Conservation (phyloP, 495 filamentous ascomycete species). For the Penicillium alfredii region DNA sequence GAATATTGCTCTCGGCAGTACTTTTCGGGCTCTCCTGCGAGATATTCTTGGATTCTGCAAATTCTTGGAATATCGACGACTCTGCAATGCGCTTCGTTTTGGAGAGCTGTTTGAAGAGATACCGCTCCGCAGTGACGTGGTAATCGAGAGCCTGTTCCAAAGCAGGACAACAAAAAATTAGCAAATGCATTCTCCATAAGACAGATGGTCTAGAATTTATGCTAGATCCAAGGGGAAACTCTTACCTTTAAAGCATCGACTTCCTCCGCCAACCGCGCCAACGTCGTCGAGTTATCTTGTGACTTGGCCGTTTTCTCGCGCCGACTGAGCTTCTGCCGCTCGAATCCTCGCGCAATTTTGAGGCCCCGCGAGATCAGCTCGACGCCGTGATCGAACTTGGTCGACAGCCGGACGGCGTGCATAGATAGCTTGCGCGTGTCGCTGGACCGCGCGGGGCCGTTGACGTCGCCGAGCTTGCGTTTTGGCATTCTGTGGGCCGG, state of each 20-base stretch:
- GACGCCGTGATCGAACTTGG: slow-evolving; percentile 53
- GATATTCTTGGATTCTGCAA: slow-evolving; percentile 29
- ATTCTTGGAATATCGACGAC: slow-evolving; percentile 39
- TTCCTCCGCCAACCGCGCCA: slow-evolving; percentile 64
- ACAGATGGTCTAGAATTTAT: no score
- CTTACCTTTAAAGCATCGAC: slow-evolving; percentile 67
- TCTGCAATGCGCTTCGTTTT: slow-evolving; percentile 65
- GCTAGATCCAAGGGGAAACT: no score
- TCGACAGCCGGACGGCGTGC: slow-evolving; percentile 38
- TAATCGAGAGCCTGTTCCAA: slow-evolving; percentile 55
- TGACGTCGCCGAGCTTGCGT: slow-evolving; percentile 40
- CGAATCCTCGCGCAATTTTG: slow-evolving; percentile 78
- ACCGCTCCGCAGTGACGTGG: slow-evolving; percentile 53
- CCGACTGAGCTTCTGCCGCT: slow-evolving; percentile 80
- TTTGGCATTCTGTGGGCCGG: no score
- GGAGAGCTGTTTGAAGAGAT: slow-evolving; percentile 69
- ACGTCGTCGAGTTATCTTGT: slow-evolving; percentile 31
- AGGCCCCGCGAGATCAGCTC: slow-evolving; percentile 60
- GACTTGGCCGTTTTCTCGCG: slow-evolving; percentile 60
- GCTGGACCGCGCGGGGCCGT: slow-evolving; percentile 12
- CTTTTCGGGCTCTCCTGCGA: slow-evolving; percentile 37
- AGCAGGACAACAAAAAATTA: slow-evolving; percentile 9
- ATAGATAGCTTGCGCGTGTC: slow-evolving; percentile 26
- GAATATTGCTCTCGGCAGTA: slow-evolving; percentile 63
- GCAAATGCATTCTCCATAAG: background rate